Evolutionary conservation across 2,329 filamentous ascomycete genomes (phyloP).

Genomic region (Penicillium digitatum): DNA sequence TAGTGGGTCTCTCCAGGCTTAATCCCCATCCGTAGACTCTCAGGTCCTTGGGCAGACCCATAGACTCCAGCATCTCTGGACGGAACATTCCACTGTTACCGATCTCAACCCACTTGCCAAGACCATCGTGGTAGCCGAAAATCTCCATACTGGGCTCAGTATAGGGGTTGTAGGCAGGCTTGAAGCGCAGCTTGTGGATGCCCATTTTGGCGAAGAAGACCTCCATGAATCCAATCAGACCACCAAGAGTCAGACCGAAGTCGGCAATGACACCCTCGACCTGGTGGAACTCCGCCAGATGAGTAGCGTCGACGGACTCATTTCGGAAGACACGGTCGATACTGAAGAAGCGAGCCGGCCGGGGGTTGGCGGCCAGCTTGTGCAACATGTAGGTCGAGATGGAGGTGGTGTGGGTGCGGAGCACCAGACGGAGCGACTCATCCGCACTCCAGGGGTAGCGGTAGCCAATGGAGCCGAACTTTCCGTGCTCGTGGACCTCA

Average conservation of each 20-base stretch:
- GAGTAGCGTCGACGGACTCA: slow-evolving; percentile 93
- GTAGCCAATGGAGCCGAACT: slow-evolving; percentile 94
- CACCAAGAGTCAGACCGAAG: slow-evolving; percentile 86
- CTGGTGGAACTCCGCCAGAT: slow-evolving; percentile 97
- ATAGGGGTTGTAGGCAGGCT: slow-evolving; percentile 94
- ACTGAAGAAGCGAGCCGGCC: slow-evolving; percentile 92
- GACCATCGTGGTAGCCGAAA: slow-evolving; percentile 86
- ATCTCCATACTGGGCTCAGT: slow-evolving; percentile 98
- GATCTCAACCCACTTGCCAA: slow-evolving; percentile 92
- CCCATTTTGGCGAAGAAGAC: slow-evolving; percentile 97
- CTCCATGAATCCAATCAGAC: slow-evolving; percentile 89
- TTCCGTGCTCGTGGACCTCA: slow-evolving; percentile 82
- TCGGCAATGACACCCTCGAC: slow-evolving; percentile 98
- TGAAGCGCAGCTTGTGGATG: slow-evolving; percentile 81
- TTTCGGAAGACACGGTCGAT: slow-evolving; percentile 98
- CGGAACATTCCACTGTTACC: slow-evolving; percentile 99
- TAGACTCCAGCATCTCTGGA: slow-evolving; percentile 92
- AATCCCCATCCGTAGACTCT: slow-evolving; percentile 92
- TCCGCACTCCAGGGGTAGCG: slow-evolving; percentile 89
- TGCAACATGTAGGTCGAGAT: slow-evolving; percentile 88
- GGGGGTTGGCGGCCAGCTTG: slow-evolving; percentile 77
- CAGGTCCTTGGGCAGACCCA: slow-evolving; percentile 90
- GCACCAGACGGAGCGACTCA: slow-evolving; percentile 79
- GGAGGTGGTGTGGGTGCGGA: slow-evolving; percentile 94
- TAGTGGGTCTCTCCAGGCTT: slow-evolving; percentile 87